Base-by-base conservation (phyloP, 148 eudicot genomes). In the Cornus suecica region DNA sequence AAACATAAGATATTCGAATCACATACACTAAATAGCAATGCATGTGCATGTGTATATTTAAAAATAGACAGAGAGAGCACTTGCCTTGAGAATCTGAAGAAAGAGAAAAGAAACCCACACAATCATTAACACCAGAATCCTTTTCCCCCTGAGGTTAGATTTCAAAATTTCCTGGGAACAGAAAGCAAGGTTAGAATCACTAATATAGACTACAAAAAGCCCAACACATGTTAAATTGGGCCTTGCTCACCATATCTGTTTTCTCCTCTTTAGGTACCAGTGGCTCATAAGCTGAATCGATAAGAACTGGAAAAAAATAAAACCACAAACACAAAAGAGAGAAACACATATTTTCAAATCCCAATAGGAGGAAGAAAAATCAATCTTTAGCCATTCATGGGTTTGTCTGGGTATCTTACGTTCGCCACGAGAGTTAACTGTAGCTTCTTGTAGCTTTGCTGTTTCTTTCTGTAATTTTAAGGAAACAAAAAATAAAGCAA, bases 21-120 rank as follows among this genome's bases (percentile, higher is more conserved):
- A 72, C 18, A 16, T 48, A 48, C 51, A 45, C 51, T 11, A 32
- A 31, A 67, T 67, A 7, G 16, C 16, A 32, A 20, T 26, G 37
- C 42, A 24, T 15, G 24, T 8, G 37, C 2, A 63, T 23, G 10
- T 64, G 14, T 58, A 58, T 15, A 58, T 58, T 14, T 58, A 22
- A 69, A 79, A 31, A 68, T 25, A 28, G 67, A 68, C 56, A 56
- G 34, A 48, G 37, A 64, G 69, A 67, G 68, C 8, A 68, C 92
- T 86, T 88, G 82, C 99, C 97, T 95, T 95, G 60, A 88, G 72
- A 65, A 95, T 48, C 84, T 95, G 99, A 76, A 95, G 92, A 78
- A 90, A 81, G 73, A 95, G 80, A 68, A 95, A 95, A 10, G 80
- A 74, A 74, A 78, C 73, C 98, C 99, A 95, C 15, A 93, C 88